Base-by-base conservation (phyloP, 1,284 basidiomycete genomes). In the Anthracocystis walkeri region DNA sequence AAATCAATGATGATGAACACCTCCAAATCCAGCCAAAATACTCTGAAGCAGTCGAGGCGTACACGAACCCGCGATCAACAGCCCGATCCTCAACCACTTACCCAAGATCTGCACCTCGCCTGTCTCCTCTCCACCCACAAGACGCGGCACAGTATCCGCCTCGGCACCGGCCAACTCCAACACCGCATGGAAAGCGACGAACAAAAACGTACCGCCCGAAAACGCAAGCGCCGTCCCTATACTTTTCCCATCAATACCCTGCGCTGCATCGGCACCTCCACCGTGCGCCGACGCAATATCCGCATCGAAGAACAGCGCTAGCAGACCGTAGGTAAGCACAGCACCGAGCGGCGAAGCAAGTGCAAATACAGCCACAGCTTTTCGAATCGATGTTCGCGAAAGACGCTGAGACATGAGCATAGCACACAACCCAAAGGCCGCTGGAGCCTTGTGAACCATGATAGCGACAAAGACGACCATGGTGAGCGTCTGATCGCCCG, bases 181-280 rank as follows among this genome's bases (percentile, higher is more conserved):
- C 25, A 86, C 79, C 0, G 84, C 83, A 40, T 85, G 84, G 2
- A 95, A 95, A 0, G 95, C 94, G 35, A 97, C 95, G 83, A 95
- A 97, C 31, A 97, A 87, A 86, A 97, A 97, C 1, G 93, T 94
- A 16, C 95, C 95, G 41, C 93, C 95, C 18, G 92, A 94, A 69
- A 93, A 87, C n/a, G 94, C 87, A 21, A 95, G 87, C 1, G 92
- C 90, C 7, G 90, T 86, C 7, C 93, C 93, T 0, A 92, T 91
- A 27, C 79, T 73, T 35, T 58, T 77, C 0, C 51, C 58, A 25
- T 74, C 72, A 6, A 83, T 78, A 20, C 65, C 65, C 16, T 27
- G 56, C 6, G 25, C 51, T 0, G 42, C 33, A 12, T 49, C 46
- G 29, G 38, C 25, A n/a, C n/a, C n/a, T 14, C 23, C 25, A 16